Evolutionary conservation across 164 flowering plant species (phyloP), one percentile per base, ranked within the genome.

Genomic region (Vitis cinerea): DNA sequence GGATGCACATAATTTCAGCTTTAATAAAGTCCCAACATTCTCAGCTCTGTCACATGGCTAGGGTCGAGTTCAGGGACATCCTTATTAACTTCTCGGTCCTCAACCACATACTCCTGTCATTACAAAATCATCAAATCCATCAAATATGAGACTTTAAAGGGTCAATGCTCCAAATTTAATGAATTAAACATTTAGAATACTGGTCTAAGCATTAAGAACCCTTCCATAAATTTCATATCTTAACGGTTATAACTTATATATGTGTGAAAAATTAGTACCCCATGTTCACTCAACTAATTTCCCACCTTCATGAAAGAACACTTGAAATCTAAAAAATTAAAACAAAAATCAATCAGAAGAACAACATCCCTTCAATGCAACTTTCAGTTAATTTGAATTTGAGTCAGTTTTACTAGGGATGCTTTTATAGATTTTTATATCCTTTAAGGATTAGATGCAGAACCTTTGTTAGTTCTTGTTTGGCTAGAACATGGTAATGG

Each of bases 391-490:
- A 37, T 37, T 37, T 6, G 7, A 4, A 37, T 37, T 37, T 37
- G 44, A 37, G 44, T 0, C 17, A 10, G 51, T 2, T 60, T 13
- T 59, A 19, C 62, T 27, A 29, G 9, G 48, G 3, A 8, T 1
- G 19, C 10, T 19, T 63, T 10, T 55, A n/a, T 10, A 51, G 2
- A 67, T 14, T 57, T 27, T 8, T 7, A 23, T 9, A 8, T 16
- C 8, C 23, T 66, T 47, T 8, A 49, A 50, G 23, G 50, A 12
- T 61, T 9, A 72, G 60, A 62, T 59, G 65, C 29, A 53, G 48
- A 56, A 95, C 99, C 97, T 96, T 96, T 56, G 98, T 96, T 51
- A 96, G 84, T 73, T 96, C 99, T 87, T 92, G 92, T 73, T 96
- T 96, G 27, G 97, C 98, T 76, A 96, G 92, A 66, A 96, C 97